Evolutionary conservation across 2,329 filamentous ascomycete genomes (phyloP).

Genomic region (Phaeosphaeria sp.): DNA sequence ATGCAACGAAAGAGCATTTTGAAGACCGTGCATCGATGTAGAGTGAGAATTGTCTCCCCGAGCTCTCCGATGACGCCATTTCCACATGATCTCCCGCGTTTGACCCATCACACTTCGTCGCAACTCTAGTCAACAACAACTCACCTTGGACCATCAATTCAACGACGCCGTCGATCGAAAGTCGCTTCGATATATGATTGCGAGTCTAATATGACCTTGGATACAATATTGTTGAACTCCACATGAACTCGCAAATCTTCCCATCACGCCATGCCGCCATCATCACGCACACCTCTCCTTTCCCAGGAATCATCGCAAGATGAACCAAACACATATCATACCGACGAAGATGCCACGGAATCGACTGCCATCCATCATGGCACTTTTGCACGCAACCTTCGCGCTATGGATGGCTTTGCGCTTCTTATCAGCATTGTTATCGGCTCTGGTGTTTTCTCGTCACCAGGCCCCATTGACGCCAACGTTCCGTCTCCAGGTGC

Average conservation of each 20-base stretch:
- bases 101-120: background rate
- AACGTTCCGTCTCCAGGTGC: conserved; percentile 68
- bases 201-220: background rate
- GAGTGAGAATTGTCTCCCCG: background rate
- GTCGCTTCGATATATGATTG: no score
- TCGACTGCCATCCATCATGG: conserved; percentile 18
- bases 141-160: no score
- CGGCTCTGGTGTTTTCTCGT: conserved; percentile 70
- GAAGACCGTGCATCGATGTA: background rate
- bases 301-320: conserved; percentile 7
- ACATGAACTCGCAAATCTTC: no score
- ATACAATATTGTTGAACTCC: background rate
- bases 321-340: conserved; percentile 8
- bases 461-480: conserved; percentile 67
- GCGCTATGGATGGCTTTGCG: conserved; percentile 55
- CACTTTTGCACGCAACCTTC: conserved; percentile 43
- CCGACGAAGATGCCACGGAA: conserved; percentile 19
- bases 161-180: no score
- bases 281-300: conserved; percentile 32
- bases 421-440: conserved; percentile 71
- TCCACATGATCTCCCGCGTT: background rate
- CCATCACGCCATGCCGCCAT: conserved; percentile 8
- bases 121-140: background rate
- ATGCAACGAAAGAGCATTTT: no score
- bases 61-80: conserved; percentile 5